Evolutionary conservation across 148 eudicot species (phyloP), one percentile per base, ranked within the genome.

Genomic region (Diospyros kaki): DNA sequence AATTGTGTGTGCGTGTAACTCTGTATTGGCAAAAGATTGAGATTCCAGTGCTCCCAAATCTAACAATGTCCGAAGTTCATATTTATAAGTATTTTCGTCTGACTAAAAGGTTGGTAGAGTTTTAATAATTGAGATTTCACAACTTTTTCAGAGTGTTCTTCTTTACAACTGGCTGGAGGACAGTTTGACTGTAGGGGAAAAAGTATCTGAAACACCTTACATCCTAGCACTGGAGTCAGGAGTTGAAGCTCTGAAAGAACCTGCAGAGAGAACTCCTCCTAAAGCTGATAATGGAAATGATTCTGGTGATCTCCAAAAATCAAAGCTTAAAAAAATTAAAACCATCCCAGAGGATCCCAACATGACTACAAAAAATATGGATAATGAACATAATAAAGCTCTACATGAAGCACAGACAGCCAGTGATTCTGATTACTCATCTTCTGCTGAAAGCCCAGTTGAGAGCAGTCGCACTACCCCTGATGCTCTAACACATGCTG

Each of bases 131-230:
- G 14, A 62, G 72, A 14, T 7, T 17, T 66, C 4, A 41, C 58
- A n/a, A 10, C 5, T 40, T 66, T 58, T 74, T 74, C 92, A 95
- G 98, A 82, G 64, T n/a, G 60, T 86, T 81, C 85, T 95, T 73
- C 75, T 42, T 69, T 92, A 90, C 71, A 91, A 88, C 81, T 95
- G 97, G 97, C 73, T 95, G 55, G 98, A 95, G 80, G 96, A 92
- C 77, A 89, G 96, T 84, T 81, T 95, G 84, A 87, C 77, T 45
- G 43, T 63, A 68, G 97, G 98, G 64, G 83, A 89, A 81, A 92
- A 81, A 79, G 87, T 74, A 69, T 71, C 89, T 3, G 89, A 92
- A 74, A 87, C 81, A 76, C 17, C 77, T 1, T 92, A 89, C 70
- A 62, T 85, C 70, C 75, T 92, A n/a, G 81, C 83, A 64, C 64